Evolutionary conservation across 305 asterid species (phyloP), one percentile per base, ranked within the genome.

Genomic region (Stenogyne calaminthoides): DNA sequence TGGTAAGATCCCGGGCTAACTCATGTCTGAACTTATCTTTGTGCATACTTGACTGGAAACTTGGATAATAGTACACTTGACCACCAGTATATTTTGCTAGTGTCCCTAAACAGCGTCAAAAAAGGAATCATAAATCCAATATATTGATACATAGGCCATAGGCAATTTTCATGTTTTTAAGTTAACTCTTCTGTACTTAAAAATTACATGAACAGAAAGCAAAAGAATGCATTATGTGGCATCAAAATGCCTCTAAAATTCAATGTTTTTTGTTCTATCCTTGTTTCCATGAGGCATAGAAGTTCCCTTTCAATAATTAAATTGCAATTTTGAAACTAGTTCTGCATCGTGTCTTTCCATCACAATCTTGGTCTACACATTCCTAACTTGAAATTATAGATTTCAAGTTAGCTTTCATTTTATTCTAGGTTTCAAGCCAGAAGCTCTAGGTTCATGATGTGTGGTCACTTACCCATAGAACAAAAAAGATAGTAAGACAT

Each of bases 61-160:
- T 81, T 77, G 93, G 96, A 82, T 88, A 90, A 70, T 87, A 80
- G 81, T 88, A 88, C 18, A 90, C 88, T 85, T 90, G 97, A 63
- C 97, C 97, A 76, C 96, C 96, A 72, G 97, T 85, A 83, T 92
- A 92, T 84, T 92, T 90, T 70, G 98, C 91, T 80, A 93, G 84
- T 14, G 98, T 93, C 71, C 98, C 98, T 93, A 79, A 15, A 73
- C 54, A 73, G 59, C 25, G 73, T 65, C 20, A 20, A 4, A 32
- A 67, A 51, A 66, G 57, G 65, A 77, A 76, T 62, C 76, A 70
- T 55, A 42, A 77, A 25, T 37, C 12, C 49, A 52, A 71, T 51
- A 58, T 44, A 46, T 34, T 4, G 8, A 52, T 8, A 58, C 65
- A 60, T 56, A 52, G 34, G 71, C 20, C 32, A n/a, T 62, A 71